Conservation (phyloP, 2,329 filamentous ascomycete species). For the Verruconis gallopava region DNA sequence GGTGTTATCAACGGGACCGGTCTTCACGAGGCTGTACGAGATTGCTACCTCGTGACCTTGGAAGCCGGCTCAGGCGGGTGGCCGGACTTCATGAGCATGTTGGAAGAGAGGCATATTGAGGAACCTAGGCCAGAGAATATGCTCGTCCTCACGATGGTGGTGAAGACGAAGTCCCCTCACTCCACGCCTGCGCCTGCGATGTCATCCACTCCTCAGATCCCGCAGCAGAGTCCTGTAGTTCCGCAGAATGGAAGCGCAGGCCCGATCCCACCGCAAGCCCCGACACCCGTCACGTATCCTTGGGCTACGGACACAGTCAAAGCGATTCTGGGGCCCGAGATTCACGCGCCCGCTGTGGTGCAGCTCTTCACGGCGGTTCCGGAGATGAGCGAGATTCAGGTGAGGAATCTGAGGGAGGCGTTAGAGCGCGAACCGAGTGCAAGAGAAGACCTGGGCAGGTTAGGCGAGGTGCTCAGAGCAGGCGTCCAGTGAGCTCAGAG, state of each 20-base stretch:
- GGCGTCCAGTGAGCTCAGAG: neutral
- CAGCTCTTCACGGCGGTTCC: conserved; percentile 25
- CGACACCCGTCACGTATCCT: conserved; percentile 3
- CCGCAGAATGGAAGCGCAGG: conserved; percentile 2
- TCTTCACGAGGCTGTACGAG: conserved; percentile 60
- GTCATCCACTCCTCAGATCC: conserved; percentile 3
- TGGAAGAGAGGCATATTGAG: conserved; percentile 56
- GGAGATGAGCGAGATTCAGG: conserved; percentile 40
- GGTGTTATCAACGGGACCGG: conserved; percentile 60
- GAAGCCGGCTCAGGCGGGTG: conserved; percentile 48
- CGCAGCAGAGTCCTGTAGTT: conserved; percentile 5
- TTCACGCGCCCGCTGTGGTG: conserved; percentile 28
- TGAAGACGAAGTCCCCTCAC: conserved; percentile 27
- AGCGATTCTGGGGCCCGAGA: conserved; percentile 27
- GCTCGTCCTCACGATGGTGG: conserved; percentile 74
- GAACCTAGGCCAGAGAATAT: conserved; percentile 58
- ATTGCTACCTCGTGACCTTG: conserved; percentile 84
- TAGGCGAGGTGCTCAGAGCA: conserved; percentile 12
- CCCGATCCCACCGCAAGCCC: conserved; percentile 11
- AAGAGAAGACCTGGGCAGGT: conserved; percentile 40
- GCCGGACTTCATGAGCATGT: conserved; percentile 76
- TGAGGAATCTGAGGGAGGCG: conserved; percentile 59
- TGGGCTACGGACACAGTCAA: conserved; percentile 19
- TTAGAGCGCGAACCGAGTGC: conserved; percentile 53
- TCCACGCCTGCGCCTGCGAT: conserved; percentile 1